Percentiles rank a stretch among this genome's conserved stretches.
phyloP scores from a whole-genome alignment of 2,329 filamentous ascomycete genomes.

The Anthostomella pinea region DNA sequence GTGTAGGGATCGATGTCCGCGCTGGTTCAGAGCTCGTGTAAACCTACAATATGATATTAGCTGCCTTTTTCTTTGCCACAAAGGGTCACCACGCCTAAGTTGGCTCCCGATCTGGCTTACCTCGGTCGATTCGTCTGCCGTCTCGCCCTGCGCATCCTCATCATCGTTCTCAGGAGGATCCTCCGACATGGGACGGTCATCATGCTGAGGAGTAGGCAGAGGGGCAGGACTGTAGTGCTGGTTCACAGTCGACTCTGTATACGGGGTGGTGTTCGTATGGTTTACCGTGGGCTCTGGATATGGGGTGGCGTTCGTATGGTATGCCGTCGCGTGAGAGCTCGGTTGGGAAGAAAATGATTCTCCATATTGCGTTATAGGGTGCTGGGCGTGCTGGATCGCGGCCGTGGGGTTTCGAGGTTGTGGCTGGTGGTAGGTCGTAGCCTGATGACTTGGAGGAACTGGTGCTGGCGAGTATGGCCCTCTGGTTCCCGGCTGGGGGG shows the following conservation, averaged over 20 bases:
- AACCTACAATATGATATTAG: constrained; percentile 19
- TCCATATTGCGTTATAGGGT: constrained; percentile 26
- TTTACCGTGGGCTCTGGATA: no score
- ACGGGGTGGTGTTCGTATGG: constrained; percentile 25
- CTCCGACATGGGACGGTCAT: constrained; percentile 24
- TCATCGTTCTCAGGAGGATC: constrained; percentile 26
- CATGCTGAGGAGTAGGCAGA: constrained; percentile 25
- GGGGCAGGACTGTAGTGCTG: constrained; percentile 31
- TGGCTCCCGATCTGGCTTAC: no score
- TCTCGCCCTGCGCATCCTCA: constrained; percentile 33
- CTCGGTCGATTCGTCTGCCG: constrained; percentile 31
- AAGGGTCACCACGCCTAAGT: background rate
- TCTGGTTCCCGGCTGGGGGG: constrained; percentile 17
- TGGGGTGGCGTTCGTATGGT: constrained; percentile 23
- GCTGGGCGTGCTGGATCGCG: constrained; percentile 19
- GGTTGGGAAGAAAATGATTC: constrained; percentile 30
- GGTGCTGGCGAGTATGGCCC: constrained; percentile 29
- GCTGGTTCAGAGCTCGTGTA: constrained; percentile 25
- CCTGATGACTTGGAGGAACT: constrained; percentile 20
- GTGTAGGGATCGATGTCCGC: constrained; percentile 23
- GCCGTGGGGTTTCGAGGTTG: constrained; percentile 16
- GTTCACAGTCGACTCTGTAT: constrained; percentile 28
- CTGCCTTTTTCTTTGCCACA: constrained; percentile 5
- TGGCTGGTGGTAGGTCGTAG: constrained; percentile 19
- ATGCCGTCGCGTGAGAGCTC: no score